Evolutionary conservation across 2,329 filamentous ascomycete species (phyloP), one percentile per base, ranked within the genome.

Genomic region (Elsinoe ampelina): DNA sequence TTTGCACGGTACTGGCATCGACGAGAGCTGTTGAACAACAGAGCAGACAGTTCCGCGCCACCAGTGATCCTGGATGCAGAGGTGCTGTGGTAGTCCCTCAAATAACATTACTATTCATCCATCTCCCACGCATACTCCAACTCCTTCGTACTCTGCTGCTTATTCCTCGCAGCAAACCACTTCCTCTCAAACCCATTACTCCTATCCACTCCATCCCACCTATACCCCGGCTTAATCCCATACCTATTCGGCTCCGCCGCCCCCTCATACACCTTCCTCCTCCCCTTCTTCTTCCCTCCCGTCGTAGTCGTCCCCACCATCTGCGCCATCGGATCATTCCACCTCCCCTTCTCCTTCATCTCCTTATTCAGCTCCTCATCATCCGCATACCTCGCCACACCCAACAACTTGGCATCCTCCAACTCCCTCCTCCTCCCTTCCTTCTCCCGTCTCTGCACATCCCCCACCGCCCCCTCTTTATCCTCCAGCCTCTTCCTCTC

Each of bases 131-230:
- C 83, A 71, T 96, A 97, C 65, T 92, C 84, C 66, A 97, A 71
- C 32, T 85, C 85, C 71, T 87, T 86, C 64, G 86, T 83, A 68
- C 90, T 83, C 65, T 84, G 83, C 63, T 81, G 81, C 63, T 83
- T 77, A 70, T 96, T 96, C 62, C 91, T 76, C 1, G 90, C 88
- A 69, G 87, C 89, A 73, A 97, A 97, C 74, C 91, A 87, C 68
- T 96, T 86, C 60, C 82, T 86, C 74, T 98, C 93, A 68, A 96
- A 97, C 0, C 92, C 92, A 72, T 89, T 98, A 17, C 89, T 80
- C 62, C 93, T 79, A 75, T 98, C 93, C 15, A 98, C 93, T 5
- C 95, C 93, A 76, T 98, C 93, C 93, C 93, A 98, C 62, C 89
- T 78, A 74, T 95, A 89, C 0, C 93, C 95, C 0, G 93, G 93